Conservation (phyloP, 2,329 filamentous ascomycete species). For the Phaeosphaeria sp. region DNA sequence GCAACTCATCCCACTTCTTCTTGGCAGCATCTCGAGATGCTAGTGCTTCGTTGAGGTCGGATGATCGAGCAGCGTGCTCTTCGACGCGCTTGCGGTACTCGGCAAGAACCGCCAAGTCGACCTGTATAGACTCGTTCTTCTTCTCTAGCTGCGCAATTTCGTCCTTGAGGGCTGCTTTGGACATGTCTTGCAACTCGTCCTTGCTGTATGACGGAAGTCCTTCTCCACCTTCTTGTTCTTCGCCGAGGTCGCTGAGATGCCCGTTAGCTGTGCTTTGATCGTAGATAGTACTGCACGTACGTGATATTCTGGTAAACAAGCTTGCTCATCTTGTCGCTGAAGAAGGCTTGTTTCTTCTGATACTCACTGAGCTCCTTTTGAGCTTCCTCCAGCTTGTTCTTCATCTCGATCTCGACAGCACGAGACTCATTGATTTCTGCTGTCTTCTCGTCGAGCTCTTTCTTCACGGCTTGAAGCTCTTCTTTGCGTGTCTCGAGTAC, state of each 20-base stretch:
- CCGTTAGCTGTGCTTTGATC: constrained; percentile 2
- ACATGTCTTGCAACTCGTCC: constrained; percentile 69
- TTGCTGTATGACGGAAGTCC: constrained; percentile 78
- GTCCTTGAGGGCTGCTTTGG: constrained; percentile 67
- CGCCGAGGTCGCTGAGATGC: constrained; percentile 56
- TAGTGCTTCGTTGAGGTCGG: constrained; percentile 82
- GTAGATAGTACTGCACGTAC: constrained; percentile 9
- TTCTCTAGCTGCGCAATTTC: constrained; percentile 73
- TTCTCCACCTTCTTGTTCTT: constrained; percentile 59
- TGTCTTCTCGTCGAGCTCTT: constrained; percentile 84
- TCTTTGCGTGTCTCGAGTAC: constrained; percentile 79
- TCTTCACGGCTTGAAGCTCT: constrained; percentile 79
- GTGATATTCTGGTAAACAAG: constrained; percentile 78
- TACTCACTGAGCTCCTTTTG: constrained; percentile 88
- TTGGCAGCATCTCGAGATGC: constrained; percentile 83
- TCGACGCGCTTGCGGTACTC: constrained; percentile 88
- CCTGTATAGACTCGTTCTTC: constrained; percentile 81
- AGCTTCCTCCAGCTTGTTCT: constrained; percentile 95
- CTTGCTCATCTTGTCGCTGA: constrained; percentile 89
- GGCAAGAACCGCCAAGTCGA: constrained; percentile 86
- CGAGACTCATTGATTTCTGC: constrained; percentile 87
- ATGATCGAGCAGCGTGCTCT: constrained; percentile 81
- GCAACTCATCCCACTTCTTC: constrained; percentile 89
- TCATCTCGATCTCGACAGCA: constrained; percentile 95
- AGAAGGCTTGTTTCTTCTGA: constrained; percentile 82